Base-by-base conservation (phyloP, 306 rosid species). In the Leucaena leucocephala region DNA sequence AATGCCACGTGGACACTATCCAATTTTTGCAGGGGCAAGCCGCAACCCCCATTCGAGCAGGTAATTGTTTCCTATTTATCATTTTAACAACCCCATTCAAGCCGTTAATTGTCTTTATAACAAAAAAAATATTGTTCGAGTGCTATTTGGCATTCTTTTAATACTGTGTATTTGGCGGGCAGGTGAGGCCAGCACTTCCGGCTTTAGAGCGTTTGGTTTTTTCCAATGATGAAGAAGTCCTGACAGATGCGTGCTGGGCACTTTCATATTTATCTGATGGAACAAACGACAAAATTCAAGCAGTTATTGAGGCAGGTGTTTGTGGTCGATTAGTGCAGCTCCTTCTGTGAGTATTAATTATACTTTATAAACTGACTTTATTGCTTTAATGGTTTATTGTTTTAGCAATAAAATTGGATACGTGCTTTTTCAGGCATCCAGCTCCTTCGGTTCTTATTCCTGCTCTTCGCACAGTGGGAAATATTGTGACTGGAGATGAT, bases 181-280 rank as follows among this genome's bases (percentile, higher is more conserved):
- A 93, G 98, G 98, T 93, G 85, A 88, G 76, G 76, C 95, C 97
- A 55, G 98, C 98, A 16, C 98, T 93, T 79, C 97, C 98, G 3
- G 93, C 98, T 38, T 90, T 93, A 68, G 91, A 93, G 86, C 95
- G 98, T 35, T 87, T 93, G 50, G 95, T 91, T 39, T 89, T 84
- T 86, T 93, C 95, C 77, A 90, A 88, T 84, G 98, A 93, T 86
- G 98, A 93, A 84, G 98, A 93, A 79, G 98, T 93, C 44, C 78
- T 93, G 74, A 93, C 98, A 6, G 98, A 93, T 55, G 95, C 98
- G 13, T 93, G 97, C 82, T 93, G 98, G 98, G 98, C 98, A 45
- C 89, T 93, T 0, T 93, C 98, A 0, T 93, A 91, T 84, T 90
- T 93, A 79, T 93, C 98, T 4, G 98, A 93, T 81, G 98, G 98